Percentiles rank a stretch among this genome's conserved stretches.
These are phyloP conservation scores for Elaeis guineensis DNA, from an alignment of 176 grass and related monocot species.

Conservation along the genomic window DNA sequence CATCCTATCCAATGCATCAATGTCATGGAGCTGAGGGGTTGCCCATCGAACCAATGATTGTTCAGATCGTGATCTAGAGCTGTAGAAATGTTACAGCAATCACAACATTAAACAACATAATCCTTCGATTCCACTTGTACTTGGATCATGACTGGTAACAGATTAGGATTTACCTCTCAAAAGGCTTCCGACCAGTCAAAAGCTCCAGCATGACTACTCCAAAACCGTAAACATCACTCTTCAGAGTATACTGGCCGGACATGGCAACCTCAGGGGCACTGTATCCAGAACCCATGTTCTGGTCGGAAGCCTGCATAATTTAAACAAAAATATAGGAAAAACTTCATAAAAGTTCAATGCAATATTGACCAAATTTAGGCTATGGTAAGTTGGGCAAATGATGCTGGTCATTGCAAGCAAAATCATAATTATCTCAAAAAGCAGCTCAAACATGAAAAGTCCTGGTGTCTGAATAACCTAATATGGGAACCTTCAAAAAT, in stretches of 20 bases:
- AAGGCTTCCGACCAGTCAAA: slow-evolving; percentile 75
- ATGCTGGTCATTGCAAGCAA: not conserved
- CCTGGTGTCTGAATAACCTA: too few relatives aligned
- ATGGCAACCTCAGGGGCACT: slow-evolving; percentile 76
- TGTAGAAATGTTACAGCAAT: slow-evolving; percentile 17
- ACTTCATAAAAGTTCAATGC: not conserved
- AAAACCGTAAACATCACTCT: slow-evolving; percentile 94
- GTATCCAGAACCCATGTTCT: slow-evolving; percentile 57
- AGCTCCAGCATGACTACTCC: slow-evolving; percentile 97
- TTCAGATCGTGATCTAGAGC: slow-evolving; percentile 44
- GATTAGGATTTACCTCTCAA: slow-evolving; percentile 50
- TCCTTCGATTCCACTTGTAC: too few relatives aligned
- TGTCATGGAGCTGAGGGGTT: slow-evolving; percentile 67
- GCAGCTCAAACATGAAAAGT: too few relatives aligned
- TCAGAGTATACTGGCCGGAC: slow-evolving; percentile 75
- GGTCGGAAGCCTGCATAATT: slow-evolving; percentile 51
- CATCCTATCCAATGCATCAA: slow-evolving; percentile 70
- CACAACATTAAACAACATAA: not conserved
- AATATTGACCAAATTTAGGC: not conserved
- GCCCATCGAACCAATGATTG: slow-evolving; percentile 63
- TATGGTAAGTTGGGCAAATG: not conserved
- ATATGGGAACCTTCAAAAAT: too few relatives aligned
- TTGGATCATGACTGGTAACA: too few relatives aligned
- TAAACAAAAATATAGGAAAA: slow-evolving; percentile 7
- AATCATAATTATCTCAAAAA: too few relatives aligned